Conservation (phyloP, 2,329 filamentous ascomycete genomes). For the Paramyrothecium sp. region DNA sequence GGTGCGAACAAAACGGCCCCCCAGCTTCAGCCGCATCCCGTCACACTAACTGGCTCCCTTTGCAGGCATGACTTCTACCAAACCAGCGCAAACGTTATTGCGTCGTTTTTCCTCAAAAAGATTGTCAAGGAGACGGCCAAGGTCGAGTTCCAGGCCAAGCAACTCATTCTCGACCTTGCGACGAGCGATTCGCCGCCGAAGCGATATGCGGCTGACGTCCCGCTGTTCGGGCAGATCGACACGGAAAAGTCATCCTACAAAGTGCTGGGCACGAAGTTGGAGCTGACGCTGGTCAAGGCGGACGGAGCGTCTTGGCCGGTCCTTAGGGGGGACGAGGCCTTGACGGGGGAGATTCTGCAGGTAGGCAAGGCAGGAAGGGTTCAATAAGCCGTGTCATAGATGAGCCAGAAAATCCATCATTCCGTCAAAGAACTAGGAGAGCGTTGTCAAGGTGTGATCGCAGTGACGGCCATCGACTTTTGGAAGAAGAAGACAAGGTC, state of each 20-base stretch:
- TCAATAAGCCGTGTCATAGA: no score
- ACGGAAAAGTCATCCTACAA: constrained; percentile 72
- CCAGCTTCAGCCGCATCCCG: not conserved
- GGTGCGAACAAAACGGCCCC: constrained; percentile 55
- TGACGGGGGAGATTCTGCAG: constrained; percentile 79
- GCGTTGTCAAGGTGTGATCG: no score
- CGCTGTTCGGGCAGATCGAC: constrained; percentile 76
- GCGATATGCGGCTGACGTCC: constrained; percentile 72
- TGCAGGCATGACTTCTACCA: constrained; percentile 84
- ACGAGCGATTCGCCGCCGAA: constrained; percentile 77
- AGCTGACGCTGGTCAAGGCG: constrained; percentile 70
- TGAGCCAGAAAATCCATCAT: no score
- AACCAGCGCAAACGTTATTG: constrained; percentile 79
- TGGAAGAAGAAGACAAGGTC: no score
- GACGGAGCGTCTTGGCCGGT: constrained; percentile 84
- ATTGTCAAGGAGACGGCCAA: constrained; percentile 80
- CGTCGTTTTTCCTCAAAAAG: constrained; percentile 94
- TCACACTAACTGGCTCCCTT: not conserved
- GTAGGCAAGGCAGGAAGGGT: constrained; percentile 73
- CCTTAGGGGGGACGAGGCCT: constrained; percentile 71
- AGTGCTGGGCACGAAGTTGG: constrained; percentile 85
- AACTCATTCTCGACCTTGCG: constrained; percentile 76
- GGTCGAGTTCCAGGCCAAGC: constrained; percentile 63
- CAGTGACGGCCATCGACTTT: no score
- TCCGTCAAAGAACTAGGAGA: no score